Percentiles rank a stretch among this genome's conserved stretches.
These are phyloP conservation scores for Stephania cephalantha DNA, from an alignment of 164 flowering plant species.

Conservation along the genomic window DNA sequence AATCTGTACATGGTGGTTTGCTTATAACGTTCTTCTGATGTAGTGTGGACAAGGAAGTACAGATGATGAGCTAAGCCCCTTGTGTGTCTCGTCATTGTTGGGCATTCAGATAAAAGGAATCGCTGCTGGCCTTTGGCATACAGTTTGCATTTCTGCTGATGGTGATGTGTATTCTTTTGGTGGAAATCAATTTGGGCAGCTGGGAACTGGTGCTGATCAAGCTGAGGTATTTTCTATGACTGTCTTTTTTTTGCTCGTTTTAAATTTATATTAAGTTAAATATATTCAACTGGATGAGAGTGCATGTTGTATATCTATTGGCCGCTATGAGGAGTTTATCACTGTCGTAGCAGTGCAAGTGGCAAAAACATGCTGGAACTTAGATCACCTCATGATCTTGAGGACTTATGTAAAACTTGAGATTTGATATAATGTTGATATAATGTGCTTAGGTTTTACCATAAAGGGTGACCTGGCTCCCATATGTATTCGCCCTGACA, in stretches of 20 bases:
- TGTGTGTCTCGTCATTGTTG: slow-evolving; percentile 76
- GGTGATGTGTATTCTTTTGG: slow-evolving; percentile 94
- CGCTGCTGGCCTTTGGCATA: slow-evolving; percentile 95
- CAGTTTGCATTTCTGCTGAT: slow-evolving; percentile 75
- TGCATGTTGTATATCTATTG: neutral
- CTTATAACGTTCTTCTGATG: slow-evolving; percentile 16
- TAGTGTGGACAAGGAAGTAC: slow-evolving; percentile 99
- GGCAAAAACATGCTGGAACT: neutral
- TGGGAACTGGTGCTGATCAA: slow-evolving; percentile 92
- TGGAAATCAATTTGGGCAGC: slow-evolving; percentile 98
- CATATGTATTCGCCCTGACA: neutral
- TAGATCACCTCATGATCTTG: neutral
- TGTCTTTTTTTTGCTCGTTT: neutral
- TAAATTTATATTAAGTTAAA: neutral
- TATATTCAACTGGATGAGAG: neutral
- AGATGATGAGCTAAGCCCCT: slow-evolving; percentile 86
- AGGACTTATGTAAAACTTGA: neutral
- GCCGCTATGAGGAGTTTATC: neutral
- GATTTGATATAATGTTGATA: neutral
- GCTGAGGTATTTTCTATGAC: slow-evolving; percentile 60
- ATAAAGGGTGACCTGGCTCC: neutral
- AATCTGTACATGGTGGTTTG: neutral
- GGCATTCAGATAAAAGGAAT: slow-evolving; percentile 68
- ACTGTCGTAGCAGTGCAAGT: neutral
- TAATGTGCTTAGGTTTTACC: neutral